phyloP scores from a whole-genome alignment of 1,284 basidiomycete genomes.

The Ustilago crameri region DNA sequence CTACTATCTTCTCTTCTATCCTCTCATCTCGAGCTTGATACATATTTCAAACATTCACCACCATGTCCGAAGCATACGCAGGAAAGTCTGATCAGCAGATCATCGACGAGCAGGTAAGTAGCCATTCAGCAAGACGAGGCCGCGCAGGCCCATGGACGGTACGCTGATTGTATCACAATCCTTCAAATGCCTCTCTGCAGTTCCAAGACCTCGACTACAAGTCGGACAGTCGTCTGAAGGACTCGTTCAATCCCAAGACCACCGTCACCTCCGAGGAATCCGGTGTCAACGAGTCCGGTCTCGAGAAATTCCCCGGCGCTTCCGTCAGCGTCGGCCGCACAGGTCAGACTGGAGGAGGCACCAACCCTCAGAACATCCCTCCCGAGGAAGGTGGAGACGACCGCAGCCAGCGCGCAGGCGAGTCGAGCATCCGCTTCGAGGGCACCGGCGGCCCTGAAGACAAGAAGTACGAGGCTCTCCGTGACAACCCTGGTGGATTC shows the following conservation, averaged over 20 bases:
- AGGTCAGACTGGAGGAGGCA: slow-evolving; percentile 57
- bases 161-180: too few relatives aligned
- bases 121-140: too few relatives aligned
- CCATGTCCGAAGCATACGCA: slow-evolving; percentile 58
- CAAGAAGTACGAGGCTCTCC: slow-evolving; percentile 50
- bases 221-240: slow-evolving; percentile 44
- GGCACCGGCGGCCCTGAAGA: slow-evolving; percentile 56
- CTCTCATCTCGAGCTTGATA: not conserved
- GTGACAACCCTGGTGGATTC: slow-evolving; percentile 52
- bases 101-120: slow-evolving; percentile 54
- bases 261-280: slow-evolving; percentile 54
- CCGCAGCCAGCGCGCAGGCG: slow-evolving; percentile 45
- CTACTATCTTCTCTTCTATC: slow-evolving; percentile 2
- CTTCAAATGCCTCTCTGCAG: slow-evolving; percentile 8
- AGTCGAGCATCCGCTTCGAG: slow-evolving; percentile 56
- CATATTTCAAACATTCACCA: slow-evolving; percentile 2
- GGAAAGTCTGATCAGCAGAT: slow-evolving; percentile 60
- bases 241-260: slow-evolving; percentile 50
- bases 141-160: too few relatives aligned
- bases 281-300: slow-evolving; percentile 56
- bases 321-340: slow-evolving; percentile 48
- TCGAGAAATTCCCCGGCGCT: slow-evolving; percentile 51
- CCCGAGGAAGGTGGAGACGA: slow-evolving; percentile 57
- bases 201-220: slow-evolving; percentile 44
- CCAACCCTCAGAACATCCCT: slow-evolving; percentile 56